Percentiles rank a stretch among this genome's conserved stretches.
These are phyloP conservation scores for Neurospora sp. DNA, from an alignment of 495 filamentous ascomycete species.

Conservation along the genomic window DNA sequence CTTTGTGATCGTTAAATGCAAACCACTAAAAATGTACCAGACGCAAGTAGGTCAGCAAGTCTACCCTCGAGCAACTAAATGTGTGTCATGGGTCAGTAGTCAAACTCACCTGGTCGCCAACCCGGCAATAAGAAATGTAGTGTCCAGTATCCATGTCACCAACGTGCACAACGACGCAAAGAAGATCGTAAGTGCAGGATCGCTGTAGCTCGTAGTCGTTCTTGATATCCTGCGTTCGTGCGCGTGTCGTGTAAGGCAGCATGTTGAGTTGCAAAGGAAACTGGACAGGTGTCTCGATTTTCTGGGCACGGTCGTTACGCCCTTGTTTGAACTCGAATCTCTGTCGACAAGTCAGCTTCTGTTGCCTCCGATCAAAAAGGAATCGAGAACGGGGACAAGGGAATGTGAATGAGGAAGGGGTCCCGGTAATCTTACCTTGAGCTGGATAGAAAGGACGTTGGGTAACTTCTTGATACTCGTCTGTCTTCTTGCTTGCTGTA, in stretches of 20 bases:
- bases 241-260: constrained; percentile 70
- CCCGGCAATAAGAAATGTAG: constrained; percentile 76
- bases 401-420: background rate
- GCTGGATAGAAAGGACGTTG: constrained; percentile 79
- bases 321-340: constrained; percentile 66
- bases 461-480: constrained; percentile 70
- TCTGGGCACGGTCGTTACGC: constrained; percentile 50
- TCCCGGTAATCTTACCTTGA: constrained; percentile 54
- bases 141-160: constrained; percentile 83
- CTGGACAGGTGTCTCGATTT: constrained; percentile 69
- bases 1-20: constrained; percentile 82
- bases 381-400: background rate
- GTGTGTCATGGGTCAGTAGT: background rate
- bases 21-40: constrained; percentile 54
- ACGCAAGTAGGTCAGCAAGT: background rate
- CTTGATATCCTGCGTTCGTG: constrained; percentile 26
- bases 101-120: constrained; percentile 58
- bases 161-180: constrained; percentile 76
- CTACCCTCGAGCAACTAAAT: background rate
- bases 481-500: constrained; percentile 67
- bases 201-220: constrained; percentile 40
- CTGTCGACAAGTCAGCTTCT: constrained; percentile 28
- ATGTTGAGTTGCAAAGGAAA: constrained; percentile 84
- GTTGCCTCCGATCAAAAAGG: background rate
- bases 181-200: constrained; percentile 65